These are phyloP conservation scores for Pestalotiopsis sp. DNA, from an alignment of 2,329 filamentous ascomycete species.

Conservation along the genomic window DNA sequence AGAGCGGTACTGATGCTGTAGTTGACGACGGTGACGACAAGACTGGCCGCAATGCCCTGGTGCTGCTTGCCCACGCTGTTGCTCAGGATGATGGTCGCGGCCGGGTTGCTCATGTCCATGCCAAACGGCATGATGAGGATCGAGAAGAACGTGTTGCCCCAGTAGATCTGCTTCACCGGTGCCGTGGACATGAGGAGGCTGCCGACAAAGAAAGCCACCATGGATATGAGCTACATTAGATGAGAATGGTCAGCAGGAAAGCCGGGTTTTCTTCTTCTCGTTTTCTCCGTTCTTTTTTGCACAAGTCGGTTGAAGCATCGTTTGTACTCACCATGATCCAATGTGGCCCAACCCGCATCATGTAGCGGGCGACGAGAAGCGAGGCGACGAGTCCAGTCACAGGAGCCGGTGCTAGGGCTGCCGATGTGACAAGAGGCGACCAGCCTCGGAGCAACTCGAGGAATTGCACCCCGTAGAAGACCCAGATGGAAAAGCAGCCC, in stretches of 20 bases:
- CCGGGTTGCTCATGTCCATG: conserved; percentile 24
- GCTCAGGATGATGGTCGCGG: conserved; percentile 51
- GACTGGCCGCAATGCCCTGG: conserved; percentile 38
- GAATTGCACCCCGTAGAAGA: conserved; percentile 47
- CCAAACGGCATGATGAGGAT: conserved; percentile 35
- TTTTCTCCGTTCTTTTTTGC: not conserved
- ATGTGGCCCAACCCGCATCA: conserved; percentile 33
- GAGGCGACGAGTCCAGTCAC: conserved; percentile 39
- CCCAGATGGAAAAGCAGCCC: conserved; percentile 47
- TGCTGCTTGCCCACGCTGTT: conserved; percentile 32
- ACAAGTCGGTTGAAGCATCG: not conserved
- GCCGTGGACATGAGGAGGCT: conserved; percentile 35
- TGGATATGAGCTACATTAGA: conserved; percentile 23
- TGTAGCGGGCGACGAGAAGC: conserved; percentile 29
- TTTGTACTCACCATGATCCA: conserved; percentile 26
- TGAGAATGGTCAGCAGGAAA: not conserved
- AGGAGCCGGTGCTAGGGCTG: conserved; percentile 40
- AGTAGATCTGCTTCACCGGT: conserved; percentile 54
- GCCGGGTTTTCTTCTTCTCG: not conserved
- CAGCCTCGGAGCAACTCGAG: conserved; percentile 40
- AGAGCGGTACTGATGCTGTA: conserved; percentile 59
- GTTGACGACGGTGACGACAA: conserved; percentile 59
- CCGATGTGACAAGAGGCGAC: conserved; percentile 39
- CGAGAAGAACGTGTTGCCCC: conserved; percentile 55
- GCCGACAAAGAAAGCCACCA: conserved; percentile 33